Conservation (phyloP, 1,284 basidiomycete species). For the Vanrija sp. region DNA sequence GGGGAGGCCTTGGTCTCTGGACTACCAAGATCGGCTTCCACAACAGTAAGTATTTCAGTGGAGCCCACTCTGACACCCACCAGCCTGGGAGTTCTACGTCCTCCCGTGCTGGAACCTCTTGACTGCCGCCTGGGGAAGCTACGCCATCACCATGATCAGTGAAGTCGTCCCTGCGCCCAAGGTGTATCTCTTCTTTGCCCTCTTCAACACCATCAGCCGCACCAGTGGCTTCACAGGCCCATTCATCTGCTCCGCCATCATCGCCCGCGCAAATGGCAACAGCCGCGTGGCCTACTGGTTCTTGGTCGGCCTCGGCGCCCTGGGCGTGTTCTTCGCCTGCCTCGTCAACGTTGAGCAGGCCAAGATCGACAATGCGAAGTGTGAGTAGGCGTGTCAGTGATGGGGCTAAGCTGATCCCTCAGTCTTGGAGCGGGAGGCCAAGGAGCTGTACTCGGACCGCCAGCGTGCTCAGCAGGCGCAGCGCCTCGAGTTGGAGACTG, state of each 20-base stretch:
- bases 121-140: constrained; percentile 19
- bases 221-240: constrained; percentile 14
- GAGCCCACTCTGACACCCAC: not conserved
- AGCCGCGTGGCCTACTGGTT: constrained; percentile 19
- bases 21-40: constrained; percentile 18
- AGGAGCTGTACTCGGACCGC: constrained; percentile 12
- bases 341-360: constrained; percentile 16
- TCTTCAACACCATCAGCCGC: not conserved
- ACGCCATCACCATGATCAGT: constrained; percentile 17
- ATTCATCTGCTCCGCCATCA: constrained; percentile 22
- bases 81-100: not conserved
- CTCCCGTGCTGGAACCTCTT: constrained; percentile 10
- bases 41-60: constrained; percentile 7
- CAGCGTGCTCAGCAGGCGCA: constrained; percentile 4
- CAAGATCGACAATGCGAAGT: constrained; percentile 22
- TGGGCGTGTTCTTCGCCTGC: constrained; percentile 12
- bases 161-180: constrained; percentile 23
- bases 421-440: constrained; percentile 18
- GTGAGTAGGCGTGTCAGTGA: constrained; percentile 5
- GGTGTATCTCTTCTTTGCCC: constrained; percentile 11
- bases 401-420: not conserved
- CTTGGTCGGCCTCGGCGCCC: constrained; percentile 11
- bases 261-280: constrained; percentile 16
- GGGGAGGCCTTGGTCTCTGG: constrained; percentile 16
- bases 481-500: constrained; percentile 1